Evolutionary conservation across 306 rosid genomes (phyloP), one percentile per base, ranked within the genome.

Genomic region (Astragalus membranaceus): DNA sequence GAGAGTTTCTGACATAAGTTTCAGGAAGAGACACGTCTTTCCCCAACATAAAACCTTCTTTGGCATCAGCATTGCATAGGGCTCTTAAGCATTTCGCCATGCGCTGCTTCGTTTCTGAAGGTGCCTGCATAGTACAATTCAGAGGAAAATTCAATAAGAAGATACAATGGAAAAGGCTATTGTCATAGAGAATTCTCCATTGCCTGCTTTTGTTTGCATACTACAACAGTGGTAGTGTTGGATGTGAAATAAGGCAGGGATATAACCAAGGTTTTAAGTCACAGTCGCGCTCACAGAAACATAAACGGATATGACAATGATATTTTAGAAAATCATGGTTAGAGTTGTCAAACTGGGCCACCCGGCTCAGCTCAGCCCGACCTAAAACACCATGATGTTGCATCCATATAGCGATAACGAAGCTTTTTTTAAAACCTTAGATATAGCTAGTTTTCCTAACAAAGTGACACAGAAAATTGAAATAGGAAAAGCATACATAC

Each of bases 21-120:
- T 91, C 97, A 0, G 99, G 97, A 80, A 94, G 99, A 65, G 99
- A 87, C 7, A 64, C 81, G 7, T 94, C 99, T 80, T 86, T 94
- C 29, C 99, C 97, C 11, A 90, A 80, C 61, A 87, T 81, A 74
- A 88, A 94, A 9, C 95, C 91, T 79, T 76, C 96, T 62, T 86
- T 94, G 49, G 81, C 58, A 80, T 94, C 99, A 11, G 99, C 75
- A 73, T 94, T 94, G 85, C 99, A 94, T 35, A 94, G 85, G 49
- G 97, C 86, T 79, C 92, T 80, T 14, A 94, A 70, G 85, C 95
- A 84, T 51, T 55, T 87, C 7, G 85, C 81, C 97, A 91, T 85
- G 52, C 16, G 47, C 2, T 44, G 5, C 55, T 59, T 88, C 48
- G 97, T 94, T 77, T 94, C 97, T 35, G 78, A 1, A 2, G 95